Evolutionary conservation across 2,329 filamentous ascomycete genomes (phyloP).

Genomic region (Ascochyta pisi): DNA sequence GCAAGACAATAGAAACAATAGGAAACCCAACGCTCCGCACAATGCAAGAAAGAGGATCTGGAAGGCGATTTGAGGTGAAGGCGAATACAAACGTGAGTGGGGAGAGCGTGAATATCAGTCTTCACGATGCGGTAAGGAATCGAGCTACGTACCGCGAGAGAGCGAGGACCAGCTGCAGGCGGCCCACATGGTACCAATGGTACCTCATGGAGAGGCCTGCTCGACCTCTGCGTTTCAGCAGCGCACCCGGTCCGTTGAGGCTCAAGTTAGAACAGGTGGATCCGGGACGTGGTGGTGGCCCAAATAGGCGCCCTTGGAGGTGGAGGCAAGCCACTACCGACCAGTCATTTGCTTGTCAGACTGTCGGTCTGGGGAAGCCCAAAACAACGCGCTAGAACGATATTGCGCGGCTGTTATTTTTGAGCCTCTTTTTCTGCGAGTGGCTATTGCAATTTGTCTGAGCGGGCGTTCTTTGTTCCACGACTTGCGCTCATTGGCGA

Average conservation of each 20-base stretch:
- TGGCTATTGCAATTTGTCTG: conserved; percentile 40
- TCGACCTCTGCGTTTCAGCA: conserved; percentile 51
- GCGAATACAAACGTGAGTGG: conserved; percentile 18
- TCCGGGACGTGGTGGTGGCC: conserved; percentile 42
- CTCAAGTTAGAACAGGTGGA: conserved; percentile 51
- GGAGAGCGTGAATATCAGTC: conserved; percentile 36
- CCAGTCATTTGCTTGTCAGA: conserved; percentile 49
- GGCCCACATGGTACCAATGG: conserved; percentile 44
- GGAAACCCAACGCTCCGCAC: conserved; percentile 40
- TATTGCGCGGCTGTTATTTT: conserved; percentile 37
- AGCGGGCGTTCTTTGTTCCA: conserved; percentile 45
- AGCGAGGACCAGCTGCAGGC: conserved; percentile 49
- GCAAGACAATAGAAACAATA: conserved; percentile 37
- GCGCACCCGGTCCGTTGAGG: conserved; percentile 50
- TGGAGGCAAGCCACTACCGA: conserved; percentile 41
- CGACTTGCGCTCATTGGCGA: conserved; percentile 46
- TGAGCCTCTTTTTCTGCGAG: conserved; percentile 35
- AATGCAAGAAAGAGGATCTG: conserved; percentile 40
- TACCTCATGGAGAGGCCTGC: conserved; percentile 48
- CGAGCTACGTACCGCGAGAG: conserved; percentile 50
- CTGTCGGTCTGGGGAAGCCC: conserved; percentile 44
- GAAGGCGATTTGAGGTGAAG: conserved; percentile 36
- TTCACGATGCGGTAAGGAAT: conserved; percentile 38
- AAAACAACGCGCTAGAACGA: conserved; percentile 44
- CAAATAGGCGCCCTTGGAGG: conserved; percentile 48